Percentiles rank a stretch among this genome's conserved stretches.
Conservation (phyloP, 164 flowering plant genomes). For the Liquidambar formosana region DNA sequence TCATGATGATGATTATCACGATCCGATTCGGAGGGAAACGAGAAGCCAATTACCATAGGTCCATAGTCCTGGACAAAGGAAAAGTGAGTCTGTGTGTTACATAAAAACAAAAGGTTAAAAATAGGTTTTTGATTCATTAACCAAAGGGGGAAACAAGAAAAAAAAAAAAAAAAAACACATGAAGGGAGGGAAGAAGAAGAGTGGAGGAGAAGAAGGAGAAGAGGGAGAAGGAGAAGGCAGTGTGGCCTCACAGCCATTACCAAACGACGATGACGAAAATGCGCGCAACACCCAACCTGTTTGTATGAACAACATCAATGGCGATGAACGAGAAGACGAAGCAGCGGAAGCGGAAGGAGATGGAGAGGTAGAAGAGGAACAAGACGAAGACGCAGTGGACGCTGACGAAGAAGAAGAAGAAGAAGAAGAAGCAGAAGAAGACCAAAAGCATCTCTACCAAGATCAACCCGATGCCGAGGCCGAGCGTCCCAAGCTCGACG, state of each 20-base stretch:
- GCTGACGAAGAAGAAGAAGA: neutral
- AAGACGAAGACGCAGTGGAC: constrained; percentile 6
- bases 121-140: no score
- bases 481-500: constrained; percentile 68
- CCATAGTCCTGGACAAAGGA: no score
- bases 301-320: neutral
- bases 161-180: neutral
- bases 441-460: constrained; percentile 12
- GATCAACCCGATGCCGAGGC: constrained; percentile 17
- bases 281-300: no score
- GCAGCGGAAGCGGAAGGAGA: constrained; percentile 9
- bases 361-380: constrained; percentile 12
- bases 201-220: neutral
- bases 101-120: no score
- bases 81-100: no score
- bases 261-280: no score
- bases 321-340: neutral
- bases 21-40: no score
- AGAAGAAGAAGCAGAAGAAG: constrained; percentile 11
- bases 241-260: no score
- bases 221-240: neutral
- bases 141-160: no score
- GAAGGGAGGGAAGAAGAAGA: constrained; percentile 1
- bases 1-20: no score
- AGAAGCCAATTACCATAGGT: no score